phyloP scores from a whole-genome alignment of 331 rosid genomes.

The Pyrus hybrid region DNA sequence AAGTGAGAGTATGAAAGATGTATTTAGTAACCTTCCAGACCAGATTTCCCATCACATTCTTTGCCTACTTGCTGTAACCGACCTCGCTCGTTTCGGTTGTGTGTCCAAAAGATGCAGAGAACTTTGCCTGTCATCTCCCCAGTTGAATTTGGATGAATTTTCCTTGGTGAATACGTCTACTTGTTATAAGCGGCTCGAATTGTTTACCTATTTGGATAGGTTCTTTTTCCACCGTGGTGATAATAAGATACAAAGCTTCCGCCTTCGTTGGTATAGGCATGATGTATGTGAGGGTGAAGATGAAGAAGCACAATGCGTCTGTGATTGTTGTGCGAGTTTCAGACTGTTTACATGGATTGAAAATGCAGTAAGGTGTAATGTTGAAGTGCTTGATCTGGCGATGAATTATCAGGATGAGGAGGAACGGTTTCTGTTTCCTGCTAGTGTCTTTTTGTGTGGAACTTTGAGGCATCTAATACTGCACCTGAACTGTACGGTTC shows the following conservation, averaged over 20 bases:
- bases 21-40: neutral
- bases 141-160: neutral
- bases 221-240: neutral
- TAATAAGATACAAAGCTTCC: neutral
- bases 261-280: neutral
- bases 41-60: neutral
- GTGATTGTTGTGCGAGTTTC: neutral
- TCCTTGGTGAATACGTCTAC: neutral
- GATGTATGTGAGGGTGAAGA: neutral
- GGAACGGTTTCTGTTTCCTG: neutral
- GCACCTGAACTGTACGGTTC: neutral
- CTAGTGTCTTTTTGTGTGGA: neutral
- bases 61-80: neutral
- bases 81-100: neutral
- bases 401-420: neutral
- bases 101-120: neutral
- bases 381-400: neutral
- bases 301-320: neutral
- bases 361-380: neutral
- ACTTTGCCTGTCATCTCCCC: neutral
- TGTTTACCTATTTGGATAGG: neutral
- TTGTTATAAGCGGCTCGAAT: neutral
- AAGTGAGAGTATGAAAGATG: neutral
- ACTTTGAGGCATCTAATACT: neutral
- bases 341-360: neutral